Conservation (phyloP, 2,329 filamentous ascomycete species). For the Verticillium nubilum region DNA sequence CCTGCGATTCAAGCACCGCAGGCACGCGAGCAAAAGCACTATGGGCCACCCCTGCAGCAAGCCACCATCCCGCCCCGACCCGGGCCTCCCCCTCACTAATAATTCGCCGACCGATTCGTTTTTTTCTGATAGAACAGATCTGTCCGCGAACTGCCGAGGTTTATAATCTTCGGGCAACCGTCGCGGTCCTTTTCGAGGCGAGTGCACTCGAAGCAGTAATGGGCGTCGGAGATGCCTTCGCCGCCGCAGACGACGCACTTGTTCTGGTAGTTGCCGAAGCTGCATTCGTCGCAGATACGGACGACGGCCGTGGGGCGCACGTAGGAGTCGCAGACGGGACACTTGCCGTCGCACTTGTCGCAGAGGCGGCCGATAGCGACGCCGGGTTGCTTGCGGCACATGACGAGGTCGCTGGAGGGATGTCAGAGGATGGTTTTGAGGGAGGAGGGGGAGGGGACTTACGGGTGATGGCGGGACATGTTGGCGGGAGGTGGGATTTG, state of each 20-base stretch:
- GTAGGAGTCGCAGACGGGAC: slow-evolving; percentile 97
- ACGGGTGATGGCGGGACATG: slow-evolving; percentile 95
- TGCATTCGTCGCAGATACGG: slow-evolving; percentile 98
- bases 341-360: slow-evolving; percentile 99
- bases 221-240: slow-evolving; percentile 95
- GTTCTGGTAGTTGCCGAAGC: slow-evolving; percentile 99
- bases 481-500: slow-evolving; percentile 15
- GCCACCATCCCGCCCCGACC: slow-evolving; percentile 32
- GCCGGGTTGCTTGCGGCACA: slow-evolving; percentile 98
- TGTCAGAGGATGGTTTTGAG: slow-evolving; percentile 18
- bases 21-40: background rate
- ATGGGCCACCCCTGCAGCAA: background rate
- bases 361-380: slow-evolving; percentile 98
- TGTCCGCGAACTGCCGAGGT: slow-evolving; percentile 89
- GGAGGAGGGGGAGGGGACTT: slow-evolving; percentile 31
- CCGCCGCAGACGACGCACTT: slow-evolving; percentile 99
- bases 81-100: slow-evolving; percentile 45
- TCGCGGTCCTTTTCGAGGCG: slow-evolving; percentile 94
- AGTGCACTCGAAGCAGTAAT: slow-evolving; percentile 99
- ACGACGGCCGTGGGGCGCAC: slow-evolving; percentile 95
- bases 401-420: slow-evolving; percentile 75
- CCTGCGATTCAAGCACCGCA: background rate
- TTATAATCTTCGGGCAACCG: slow-evolving; percentile 99
- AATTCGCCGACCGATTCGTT: slow-evolving; percentile 54
- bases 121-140: slow-evolving; percentile 72